Percentiles rank a stretch among this genome's conserved stretches.
Evolutionary conservation across 768 basidiomycete species (phyloP).

Genomic region (Antrodiella citrinella): DNA sequence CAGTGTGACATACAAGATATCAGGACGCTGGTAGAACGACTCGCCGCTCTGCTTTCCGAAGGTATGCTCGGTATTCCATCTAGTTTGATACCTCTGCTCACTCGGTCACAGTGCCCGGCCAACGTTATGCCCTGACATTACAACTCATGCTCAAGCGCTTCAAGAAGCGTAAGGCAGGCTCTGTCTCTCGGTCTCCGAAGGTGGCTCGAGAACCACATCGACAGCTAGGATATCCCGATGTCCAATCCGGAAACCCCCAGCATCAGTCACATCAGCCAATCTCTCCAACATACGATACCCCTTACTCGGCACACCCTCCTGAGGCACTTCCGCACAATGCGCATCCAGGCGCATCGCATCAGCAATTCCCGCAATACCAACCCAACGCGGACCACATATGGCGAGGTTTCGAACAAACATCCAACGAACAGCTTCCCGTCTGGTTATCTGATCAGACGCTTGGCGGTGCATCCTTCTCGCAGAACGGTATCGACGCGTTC

Average conservation of each 20-base stretch:
- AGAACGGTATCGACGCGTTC: conserved; percentile 83
- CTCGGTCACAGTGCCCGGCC: conserved; percentile 65
- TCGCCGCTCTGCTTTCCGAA: conserved; percentile 68
- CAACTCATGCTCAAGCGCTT: conserved; percentile 82
- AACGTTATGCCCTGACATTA: conserved; percentile 84
- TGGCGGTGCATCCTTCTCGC: conserved; percentile 66
- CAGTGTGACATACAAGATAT: conserved; percentile 75
- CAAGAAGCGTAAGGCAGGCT: conserved; percentile 48
- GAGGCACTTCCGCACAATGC: conserved; percentile 19
- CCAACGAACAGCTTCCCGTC: conserved; percentile 71
- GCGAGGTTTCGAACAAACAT: conserved; percentile 65
- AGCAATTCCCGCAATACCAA: conserved; percentile 10
- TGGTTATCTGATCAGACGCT: conserved; percentile 83
- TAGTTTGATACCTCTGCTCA: not conserved
- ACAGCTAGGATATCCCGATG: conserved; percentile 25
- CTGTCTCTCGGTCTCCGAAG: conserved; percentile 55
- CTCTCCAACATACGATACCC: conserved; percentile 48
- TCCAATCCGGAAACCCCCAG: conserved; percentile 25
- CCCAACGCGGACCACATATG: conserved; percentile 59
- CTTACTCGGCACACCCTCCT: conserved; percentile 23
- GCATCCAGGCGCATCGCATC: conserved; percentile 22
- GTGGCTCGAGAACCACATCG: conserved; percentile 42
- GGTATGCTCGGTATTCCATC: conserved; percentile 38
- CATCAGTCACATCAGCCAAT: conserved; percentile 29
- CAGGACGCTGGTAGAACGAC: conserved; percentile 66